These are phyloP conservation scores for Globisporangium camurandrum DNA, from an alignment of 352 stramenopile species.

Conservation along the genomic window DNA sequence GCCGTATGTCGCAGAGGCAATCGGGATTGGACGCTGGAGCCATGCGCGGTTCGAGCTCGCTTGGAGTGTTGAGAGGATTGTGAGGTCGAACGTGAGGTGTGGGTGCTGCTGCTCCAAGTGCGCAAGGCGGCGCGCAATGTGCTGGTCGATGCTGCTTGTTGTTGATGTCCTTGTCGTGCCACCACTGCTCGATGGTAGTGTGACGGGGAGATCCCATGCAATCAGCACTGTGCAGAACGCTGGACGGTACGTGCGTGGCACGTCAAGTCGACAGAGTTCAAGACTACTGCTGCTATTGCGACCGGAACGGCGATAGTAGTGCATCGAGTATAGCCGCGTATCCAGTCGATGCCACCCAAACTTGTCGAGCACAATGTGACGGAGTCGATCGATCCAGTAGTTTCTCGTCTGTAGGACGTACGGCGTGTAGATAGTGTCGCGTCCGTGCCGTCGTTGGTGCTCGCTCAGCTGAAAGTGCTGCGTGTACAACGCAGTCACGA, in stretches of 20 bases:
- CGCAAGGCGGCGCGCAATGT: conserved; percentile 21
- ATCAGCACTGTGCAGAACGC: conserved; percentile 4
- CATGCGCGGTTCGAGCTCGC: not conserved
- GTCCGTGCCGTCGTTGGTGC: not conserved
- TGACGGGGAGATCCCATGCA: conserved; percentile 14
- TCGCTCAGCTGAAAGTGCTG: not conserved
- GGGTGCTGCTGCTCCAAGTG: conserved; percentile 18
- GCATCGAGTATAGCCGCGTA: conserved; percentile 19
- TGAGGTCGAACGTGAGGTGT: conserved; percentile 20
- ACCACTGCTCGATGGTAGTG: no score
- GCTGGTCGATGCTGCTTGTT: conserved; percentile 7
- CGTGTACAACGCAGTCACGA: conserved; percentile 13
- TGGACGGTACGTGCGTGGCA: conserved; percentile 7
- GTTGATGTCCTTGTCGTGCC: no score
- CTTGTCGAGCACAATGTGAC: conserved; percentile 15
- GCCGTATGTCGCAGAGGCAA: not conserved
- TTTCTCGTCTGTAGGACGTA: conserved; percentile 13
- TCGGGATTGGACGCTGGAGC: conserved; percentile 11
- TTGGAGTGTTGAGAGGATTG: conserved; percentile 12
- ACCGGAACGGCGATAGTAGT: conserved; percentile 6
- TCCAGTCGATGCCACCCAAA: conserved; percentile 11
- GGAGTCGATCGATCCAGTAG: conserved; percentile 24
- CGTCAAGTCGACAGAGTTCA: not conserved
- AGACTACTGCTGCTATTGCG: not conserved
- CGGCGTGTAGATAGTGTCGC: not conserved